Percentiles rank a stretch among this genome's conserved stretches.
phyloP scores from a whole-genome alignment of 2,329 filamentous ascomycete species.

The Bisporella sp. region DNA sequence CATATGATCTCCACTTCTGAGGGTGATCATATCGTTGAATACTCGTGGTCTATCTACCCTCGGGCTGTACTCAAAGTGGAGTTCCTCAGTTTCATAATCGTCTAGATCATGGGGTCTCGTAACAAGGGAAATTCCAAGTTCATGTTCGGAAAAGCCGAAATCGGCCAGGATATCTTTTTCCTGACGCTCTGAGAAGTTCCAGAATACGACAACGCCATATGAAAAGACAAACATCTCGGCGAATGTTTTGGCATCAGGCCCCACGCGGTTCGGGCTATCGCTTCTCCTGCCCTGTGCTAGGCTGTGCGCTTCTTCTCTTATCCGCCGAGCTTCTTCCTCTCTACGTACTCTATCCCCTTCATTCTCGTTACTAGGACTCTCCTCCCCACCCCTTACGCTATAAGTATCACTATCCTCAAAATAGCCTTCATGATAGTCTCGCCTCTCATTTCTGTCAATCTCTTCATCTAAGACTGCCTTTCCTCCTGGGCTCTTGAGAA shows the following conservation, averaged over 20 bases:
- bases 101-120: conserved; percentile 75
- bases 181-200: conserved; percentile 95
- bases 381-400: conserved; percentile 35
- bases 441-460: conserved; percentile 85
- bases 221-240: conserved; percentile 97
- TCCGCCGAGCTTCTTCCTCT: conserved; percentile 27
- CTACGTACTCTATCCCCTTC: conserved; percentile 25
- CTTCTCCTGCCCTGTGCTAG: conserved; percentile 34
- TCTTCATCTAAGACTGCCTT: conserved; percentile 91
- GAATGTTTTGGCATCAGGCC: conserved; percentile 68
- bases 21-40: conserved; percentile 99
- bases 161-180: conserved; percentile 96
- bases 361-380: conserved; percentile 36
- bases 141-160: conserved; percentile 75
- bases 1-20: conserved; percentile 95
- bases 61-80: conserved; percentile 94
- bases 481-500: conserved; percentile 86
- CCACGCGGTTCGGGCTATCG: conserved; percentile 50
- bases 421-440: conserved; percentile 88
- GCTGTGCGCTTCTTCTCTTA: conserved; percentile 28
- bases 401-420: conserved; percentile 65
- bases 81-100: conserved; percentile 96
- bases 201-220: conserved; percentile 96
- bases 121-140: conserved; percentile 60
- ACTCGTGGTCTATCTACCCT: conserved; percentile 81